Base-by-base conservation (phyloP, 2,329 filamentous ascomycete genomes). In the Aspergillus sp. region DNA sequence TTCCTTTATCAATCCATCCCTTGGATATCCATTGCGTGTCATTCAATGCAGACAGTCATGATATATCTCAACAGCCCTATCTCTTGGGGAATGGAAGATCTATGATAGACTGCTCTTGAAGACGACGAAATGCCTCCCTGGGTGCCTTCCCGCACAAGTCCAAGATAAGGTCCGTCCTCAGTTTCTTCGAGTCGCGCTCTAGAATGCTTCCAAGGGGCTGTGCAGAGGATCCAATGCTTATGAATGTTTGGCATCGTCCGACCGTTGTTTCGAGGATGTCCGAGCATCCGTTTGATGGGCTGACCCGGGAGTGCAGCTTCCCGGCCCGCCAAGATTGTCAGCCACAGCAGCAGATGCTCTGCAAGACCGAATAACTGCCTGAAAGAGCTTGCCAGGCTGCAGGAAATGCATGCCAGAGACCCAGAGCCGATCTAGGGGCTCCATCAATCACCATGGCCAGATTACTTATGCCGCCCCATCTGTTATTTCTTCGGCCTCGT, bases 401-500 rank as follows among this genome's bases (percentile, higher is more conserved):
- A 55, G 44, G n/a, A 12, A 35, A 39, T 53, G 14, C 17, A 17
- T 46, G 40, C 50, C 43, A 35, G 17, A 17, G 37, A 5, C n/a
- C 14, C n/a, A 27, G 11, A n/a, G 25, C 17, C 8, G 37, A 31
- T n/a, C 7, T 19, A 45, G 37, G 51, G 50, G 45, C 43, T 35
- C n/a, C 37, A 43, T 53, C 55, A 57, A 53, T 53, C 33, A 49
- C 14, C 43, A 39, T 57, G 50, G 37, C 55, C 50, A 33, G 43
- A 50, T 57, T 57, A 52, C 49, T 43, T 31, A 55, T 49, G 11
- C 9, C 31, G 15, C 27, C 11, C 31, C 33, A 35, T 46, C n/a
- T 41, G 35, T 37, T n/a, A 25, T 45, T 47, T 47, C 31, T 37
- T 17, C 35, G n/a, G 27, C 52, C 9, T 52, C 33, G 19, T 33